Base-by-base conservation (phyloP, 306 rosid genomes). In the Cicer cuneatum region DNA sequence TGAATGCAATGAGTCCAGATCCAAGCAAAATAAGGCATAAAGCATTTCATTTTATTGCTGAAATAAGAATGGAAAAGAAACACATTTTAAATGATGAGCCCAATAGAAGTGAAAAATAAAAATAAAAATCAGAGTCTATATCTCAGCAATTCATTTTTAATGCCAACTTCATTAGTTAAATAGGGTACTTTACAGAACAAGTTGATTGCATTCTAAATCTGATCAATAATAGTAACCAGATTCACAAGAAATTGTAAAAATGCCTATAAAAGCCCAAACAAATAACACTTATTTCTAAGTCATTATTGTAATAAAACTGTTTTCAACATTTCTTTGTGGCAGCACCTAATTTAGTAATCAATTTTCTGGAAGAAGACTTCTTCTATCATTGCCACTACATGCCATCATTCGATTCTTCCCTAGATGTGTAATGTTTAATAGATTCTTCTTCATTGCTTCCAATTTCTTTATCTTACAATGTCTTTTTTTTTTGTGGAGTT, bases 381-480 rank as follows among this genome's bases (percentile, higher is more conserved):
- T 73, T 82, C 89, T 80, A 39, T 83, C 84, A 5, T 16, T 63
- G 18, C 85, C 88, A 9, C 77, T 1, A 10, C 81, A 80, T 0
- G 5, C 15, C 42, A 87, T 77, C 38, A 83, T 59, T 38, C 72
- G 56, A 56, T 68, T 61, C 57, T n/a, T 65, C 10, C 21, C 46
- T 7, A 88, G 57, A 85, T 84, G 33, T 51, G 63, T 83, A 29
- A 80, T 78, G 0, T 82, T 67, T 16, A 85, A 46, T 64, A 88
- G 51, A 76, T 89, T 89, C 81, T 79, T 90, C 88, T 80, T 90
- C 73, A 90, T 79, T 0, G 5, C 80, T 39, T 6, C 53, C 0
- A 87, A 66, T 74, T 83, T 83, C 81, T 33, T 83, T 46, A 41
- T 80, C 67, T 51, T 81, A 0, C 66, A 45, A 2, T 66, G 49